A percentile compares a stretch with the other conserved stretches of the same genome.
Conservation (phyloP, 768 basidiomycete genomes). For the Termitomyces sp. region DNA sequence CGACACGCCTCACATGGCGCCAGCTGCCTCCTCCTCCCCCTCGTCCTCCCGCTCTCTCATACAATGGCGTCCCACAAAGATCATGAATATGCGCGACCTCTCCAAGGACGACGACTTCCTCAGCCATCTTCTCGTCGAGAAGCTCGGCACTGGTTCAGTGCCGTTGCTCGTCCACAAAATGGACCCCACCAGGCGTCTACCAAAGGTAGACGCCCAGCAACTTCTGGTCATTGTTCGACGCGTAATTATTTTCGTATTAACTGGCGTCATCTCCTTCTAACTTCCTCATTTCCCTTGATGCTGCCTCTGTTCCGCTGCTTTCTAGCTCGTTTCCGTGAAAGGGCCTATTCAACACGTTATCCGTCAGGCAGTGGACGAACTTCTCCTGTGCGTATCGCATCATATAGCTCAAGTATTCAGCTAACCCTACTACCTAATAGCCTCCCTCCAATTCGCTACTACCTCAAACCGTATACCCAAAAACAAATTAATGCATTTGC, state of each 20-base stretch:
- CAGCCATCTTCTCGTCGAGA: slow-evolving; percentile 85
- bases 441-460: slow-evolving; percentile 72
- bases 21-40: slow-evolving; percentile 24
- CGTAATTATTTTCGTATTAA: slow-evolving; percentile 44
- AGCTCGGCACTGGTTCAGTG: slow-evolving; percentile 74
- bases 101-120: slow-evolving; percentile 91
- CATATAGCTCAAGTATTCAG: slow-evolving; percentile 17
- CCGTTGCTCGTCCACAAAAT: slow-evolving; percentile 91
- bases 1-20: slow-evolving; percentile 25
- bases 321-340: slow-evolving; percentile 59
- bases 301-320: slow-evolving; percentile 14
- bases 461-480: slow-evolving; percentile 70
- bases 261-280: slow-evolving; percentile 20
- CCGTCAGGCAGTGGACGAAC: slow-evolving; percentile 72
- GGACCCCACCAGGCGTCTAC: slow-evolving; percentile 73
- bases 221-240: slow-evolving; percentile 73
- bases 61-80: slow-evolving; percentile 79
- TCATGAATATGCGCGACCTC: slow-evolving; percentile 89
- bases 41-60: slow-evolving; percentile 28
- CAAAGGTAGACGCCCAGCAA: slow-evolving; percentile 67
- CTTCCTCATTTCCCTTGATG: slow-evolving; percentile 16
- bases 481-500: slow-evolving; percentile 90
- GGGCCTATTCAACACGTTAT: slow-evolving; percentile 53
- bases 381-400: slow-evolving; percentile 53
- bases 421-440: slow-evolving; percentile 35